Percentiles rank a stretch among this genome's conserved stretches.
Conservation (phyloP, 1,139 yeast species). For the Scheffersomyces stambukii region DNA sequence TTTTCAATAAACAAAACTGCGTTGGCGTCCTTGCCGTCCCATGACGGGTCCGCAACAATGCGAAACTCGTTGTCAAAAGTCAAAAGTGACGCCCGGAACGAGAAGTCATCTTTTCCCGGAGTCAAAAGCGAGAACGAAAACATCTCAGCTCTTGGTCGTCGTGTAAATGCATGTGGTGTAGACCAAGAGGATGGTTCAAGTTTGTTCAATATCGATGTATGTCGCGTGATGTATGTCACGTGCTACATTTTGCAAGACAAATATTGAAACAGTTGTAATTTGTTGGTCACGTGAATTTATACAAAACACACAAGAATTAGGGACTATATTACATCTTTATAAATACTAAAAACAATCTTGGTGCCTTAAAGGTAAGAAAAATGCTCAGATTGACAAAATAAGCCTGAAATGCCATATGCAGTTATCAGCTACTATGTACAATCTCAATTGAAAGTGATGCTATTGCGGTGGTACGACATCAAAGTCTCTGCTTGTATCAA, state of each 20-base stretch:
- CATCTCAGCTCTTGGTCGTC: slow-evolving; percentile 18
- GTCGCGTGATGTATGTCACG: background rate
- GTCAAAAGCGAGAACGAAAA: slow-evolving; percentile 39
- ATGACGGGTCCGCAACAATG: slow-evolving; percentile 67
- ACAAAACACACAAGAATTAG: background rate
- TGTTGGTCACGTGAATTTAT: no score
- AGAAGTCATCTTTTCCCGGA: slow-evolving; percentile 24
- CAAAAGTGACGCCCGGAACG: slow-evolving; percentile 41
- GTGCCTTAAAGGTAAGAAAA: no score
- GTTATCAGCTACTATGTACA: no score
- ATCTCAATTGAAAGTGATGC: slow-evolving; percentile 28
- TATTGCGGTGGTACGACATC: slow-evolving; percentile 40
- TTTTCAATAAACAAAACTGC: slow-evolving; percentile 40
- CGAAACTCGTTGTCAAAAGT: slow-evolving; percentile 45
- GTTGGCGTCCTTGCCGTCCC: slow-evolving; percentile 52
- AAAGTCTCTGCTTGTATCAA: slow-evolving; percentile 48
- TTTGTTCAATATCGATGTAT: slow-evolving; percentile 1
- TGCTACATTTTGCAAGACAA: no score
- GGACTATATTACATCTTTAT: background rate
- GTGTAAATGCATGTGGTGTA: background rate
- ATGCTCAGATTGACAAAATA: no score
- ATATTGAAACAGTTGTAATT: no score
- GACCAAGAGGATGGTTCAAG: background rate
- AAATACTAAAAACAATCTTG: no score
- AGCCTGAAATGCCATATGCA: no score